Percentiles rank a stretch among this genome's conserved stretches.
Evolutionary conservation across 441 rosid species (phyloP).

Genomic region (Gossypium davidsonii): DNA sequence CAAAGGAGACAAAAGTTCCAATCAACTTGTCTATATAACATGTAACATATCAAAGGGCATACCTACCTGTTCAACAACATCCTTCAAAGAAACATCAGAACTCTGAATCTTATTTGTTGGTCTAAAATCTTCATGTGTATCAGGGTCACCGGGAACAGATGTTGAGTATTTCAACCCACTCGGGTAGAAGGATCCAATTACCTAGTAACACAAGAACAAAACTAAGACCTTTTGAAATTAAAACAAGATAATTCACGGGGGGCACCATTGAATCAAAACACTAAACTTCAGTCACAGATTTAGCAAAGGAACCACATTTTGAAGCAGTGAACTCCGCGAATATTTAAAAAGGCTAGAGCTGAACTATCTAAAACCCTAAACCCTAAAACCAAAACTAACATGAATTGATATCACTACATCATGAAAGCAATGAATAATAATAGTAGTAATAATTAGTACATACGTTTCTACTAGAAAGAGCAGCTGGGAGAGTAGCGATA

Average conservation of each 20-base stretch:
- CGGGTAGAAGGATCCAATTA: conserved; percentile 30
- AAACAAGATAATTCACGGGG: background rate
- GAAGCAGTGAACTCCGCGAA: no score
- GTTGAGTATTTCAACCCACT: conserved; percentile 45
- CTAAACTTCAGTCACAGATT: no score
- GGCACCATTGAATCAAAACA: no score
- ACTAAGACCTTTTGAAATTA: background rate
- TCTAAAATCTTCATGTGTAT: conserved; percentile 79
- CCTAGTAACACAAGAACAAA: conserved; percentile 33
- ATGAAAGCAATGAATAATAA: background rate
- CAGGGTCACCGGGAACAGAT: conserved; percentile 59
- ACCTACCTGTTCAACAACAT: conserved; percentile 69
- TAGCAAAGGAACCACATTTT: no score
- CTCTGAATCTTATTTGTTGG: conserved; percentile 50
- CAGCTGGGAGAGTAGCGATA: conserved; percentile 35
- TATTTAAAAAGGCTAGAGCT: no score
- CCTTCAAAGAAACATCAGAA: conserved; percentile 48
- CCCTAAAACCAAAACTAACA: background rate
- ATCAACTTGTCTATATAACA: background rate
- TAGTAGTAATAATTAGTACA: background rate
- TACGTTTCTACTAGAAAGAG: conserved; percentile 42
- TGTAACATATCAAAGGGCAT: background rate
- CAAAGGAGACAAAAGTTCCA: conserved; percentile 9
- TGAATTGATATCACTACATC: background rate
- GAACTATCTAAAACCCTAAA: background rate